Evolutionary conservation across 176 grass and related monocot genomes (phyloP), one percentile per base, ranked within the genome.

Genomic region (Bonia amplexicaulis): DNA sequence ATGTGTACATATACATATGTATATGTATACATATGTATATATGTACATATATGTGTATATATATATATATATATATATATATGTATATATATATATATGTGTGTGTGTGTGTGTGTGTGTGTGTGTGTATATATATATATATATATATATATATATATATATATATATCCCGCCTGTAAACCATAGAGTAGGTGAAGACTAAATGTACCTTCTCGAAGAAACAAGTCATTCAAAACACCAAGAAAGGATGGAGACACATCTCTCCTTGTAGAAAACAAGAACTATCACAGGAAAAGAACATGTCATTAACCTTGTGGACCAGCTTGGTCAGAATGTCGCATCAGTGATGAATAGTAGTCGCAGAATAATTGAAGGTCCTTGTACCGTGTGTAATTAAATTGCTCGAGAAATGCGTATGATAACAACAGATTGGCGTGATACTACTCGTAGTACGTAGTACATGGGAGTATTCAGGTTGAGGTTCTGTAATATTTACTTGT

Each of bases 181-280:
- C 27, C 61, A 67, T 12, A 51, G 65, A 77, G 79, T 87, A 27
- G 86, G 79, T 87, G 86, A 82, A 82, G 86, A 87, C 71, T 87
- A 82, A 81, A 25, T 10, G 71, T 69, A 60, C 71, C 79, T 87
- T 87, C 86, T 87, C 71, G 86, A 87, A 69, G 86, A 77, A 82
- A 82, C 52, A 82, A 76, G 71, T 82, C 86, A 49, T 77, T 33
- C 40, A 70, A 87, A 29, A 22, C 52, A 41, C 33, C 74, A 54
- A 55, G 71, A 74, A 74, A 54, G 49, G 48, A 76, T 82, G 1
- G 51, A 35, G 85, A 87, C 78, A n/a, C 78, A 9, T 27, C 69
- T 80, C 78, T 13, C 85, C 17, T 68, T 47, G 67, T 20, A 47
- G 76, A 85, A 81, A 82, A 39, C 60, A 44, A 39, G 48, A 74